Percentiles rank a stretch among this genome's conserved stretches.
phyloP scores from a whole-genome alignment of 805 yeast genomes.

The Wickerhamomyces queroliae region DNA sequence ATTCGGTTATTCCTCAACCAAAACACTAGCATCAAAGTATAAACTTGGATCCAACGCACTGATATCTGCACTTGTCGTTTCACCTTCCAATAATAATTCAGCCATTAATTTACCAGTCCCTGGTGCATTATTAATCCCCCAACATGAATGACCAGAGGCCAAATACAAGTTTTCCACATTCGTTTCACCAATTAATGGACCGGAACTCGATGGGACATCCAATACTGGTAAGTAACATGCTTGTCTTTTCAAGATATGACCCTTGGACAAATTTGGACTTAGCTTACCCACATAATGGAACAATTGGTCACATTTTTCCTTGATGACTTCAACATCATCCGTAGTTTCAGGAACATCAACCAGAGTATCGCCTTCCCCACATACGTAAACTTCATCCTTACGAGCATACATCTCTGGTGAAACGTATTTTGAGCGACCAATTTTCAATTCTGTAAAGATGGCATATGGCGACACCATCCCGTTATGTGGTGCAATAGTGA shows the following conservation, averaged over 20 bases:
- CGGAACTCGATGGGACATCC: slow-evolving; percentile 87
- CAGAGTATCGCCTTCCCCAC: slow-evolving; percentile 94
- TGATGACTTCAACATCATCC: slow-evolving; percentile 85
- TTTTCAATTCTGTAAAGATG: slow-evolving; percentile 82
- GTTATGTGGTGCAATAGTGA: slow-evolving; percentile 77
- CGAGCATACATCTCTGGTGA: slow-evolving; percentile 95
- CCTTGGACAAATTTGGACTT: slow-evolving; percentile 62
- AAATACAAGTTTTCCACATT: slow-evolving; percentile 72
- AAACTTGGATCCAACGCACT: slow-evolving; percentile 79
- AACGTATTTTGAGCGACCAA: slow-evolving; percentile 62
- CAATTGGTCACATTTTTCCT: slow-evolving; percentile 82
- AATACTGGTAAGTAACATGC: slow-evolving; percentile 95
- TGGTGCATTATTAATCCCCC: slow-evolving; percentile 99
- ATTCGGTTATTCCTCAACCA: slow-evolving; percentile 10
- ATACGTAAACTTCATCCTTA: slow-evolving; percentile 91
- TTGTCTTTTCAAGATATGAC: slow-evolving; percentile 75
- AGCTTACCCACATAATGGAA: slow-evolving; percentile 76
- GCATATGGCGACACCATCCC: slow-evolving; percentile 88
- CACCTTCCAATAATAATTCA: slow-evolving; percentile 82
- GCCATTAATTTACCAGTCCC: slow-evolving; percentile 93
- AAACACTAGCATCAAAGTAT: slow-evolving; percentile 69
- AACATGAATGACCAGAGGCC: slow-evolving; percentile 94
- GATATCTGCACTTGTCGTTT: slow-evolving; percentile 69
- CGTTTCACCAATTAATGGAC: slow-evolving; percentile 93
- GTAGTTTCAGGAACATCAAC: slow-evolving; percentile 92